These are phyloP conservation scores for Daedaleopsis sinensis DNA, from an alignment of 768 basidiomycete genomes.

Conservation along the genomic window DNA sequence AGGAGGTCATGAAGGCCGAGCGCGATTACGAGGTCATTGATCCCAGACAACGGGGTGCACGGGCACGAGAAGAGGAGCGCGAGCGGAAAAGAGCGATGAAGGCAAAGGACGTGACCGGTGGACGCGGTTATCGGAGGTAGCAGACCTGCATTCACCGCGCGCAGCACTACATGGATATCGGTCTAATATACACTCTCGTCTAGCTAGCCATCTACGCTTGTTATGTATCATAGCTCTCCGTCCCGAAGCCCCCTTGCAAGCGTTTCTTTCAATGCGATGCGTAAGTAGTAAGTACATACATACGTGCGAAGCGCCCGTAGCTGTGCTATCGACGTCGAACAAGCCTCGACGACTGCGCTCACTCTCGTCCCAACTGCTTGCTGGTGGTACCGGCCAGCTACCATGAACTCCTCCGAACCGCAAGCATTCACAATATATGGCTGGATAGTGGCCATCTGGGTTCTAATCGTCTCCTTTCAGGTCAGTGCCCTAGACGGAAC, in stretches of 20 bases:
- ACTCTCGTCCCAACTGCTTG: not conserved
- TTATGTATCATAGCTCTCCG: no score
- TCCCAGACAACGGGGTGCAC: constrained; percentile 70
- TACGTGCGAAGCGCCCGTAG: no score
- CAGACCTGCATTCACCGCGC: no score
- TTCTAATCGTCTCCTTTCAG: constrained; percentile 63
- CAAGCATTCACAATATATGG: constrained; percentile 61
- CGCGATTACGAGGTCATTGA: constrained; percentile 91
- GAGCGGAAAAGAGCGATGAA: constrained; percentile 53
- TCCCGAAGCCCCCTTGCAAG: no score
- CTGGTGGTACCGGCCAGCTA: no score
- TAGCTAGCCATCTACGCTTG: no score
- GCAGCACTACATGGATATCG: no score
- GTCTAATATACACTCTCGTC: no score
- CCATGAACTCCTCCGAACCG: constrained; percentile 12
- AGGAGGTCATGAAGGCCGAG: constrained; percentile 77
- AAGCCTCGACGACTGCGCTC: not conserved
- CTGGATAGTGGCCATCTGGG: constrained; percentile 68
- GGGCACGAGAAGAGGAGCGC: constrained; percentile 78
- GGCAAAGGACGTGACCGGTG: constrained; percentile 25
- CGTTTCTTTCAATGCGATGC: no score
- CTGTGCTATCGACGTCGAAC: not conserved
- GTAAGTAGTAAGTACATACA: no score
- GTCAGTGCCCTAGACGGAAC: constrained; percentile 25
- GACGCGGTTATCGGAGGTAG: constrained; percentile 31